Conservation (phyloP, 495 filamentous ascomycete species). For the Lentithecium fluviatile region DNA sequence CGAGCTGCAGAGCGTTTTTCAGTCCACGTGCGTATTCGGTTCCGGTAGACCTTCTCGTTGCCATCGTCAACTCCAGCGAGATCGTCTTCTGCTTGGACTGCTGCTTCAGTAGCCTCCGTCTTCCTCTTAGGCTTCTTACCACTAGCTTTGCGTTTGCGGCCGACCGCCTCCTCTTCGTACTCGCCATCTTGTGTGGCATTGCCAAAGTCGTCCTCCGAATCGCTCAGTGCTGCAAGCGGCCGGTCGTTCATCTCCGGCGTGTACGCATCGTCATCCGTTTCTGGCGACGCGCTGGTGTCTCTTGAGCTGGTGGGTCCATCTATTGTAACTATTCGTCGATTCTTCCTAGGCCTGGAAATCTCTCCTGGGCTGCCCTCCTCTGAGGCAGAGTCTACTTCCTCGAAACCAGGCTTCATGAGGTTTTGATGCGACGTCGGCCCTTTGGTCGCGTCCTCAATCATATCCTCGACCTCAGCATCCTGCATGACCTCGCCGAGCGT, state of each 20-base stretch:
- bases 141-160: constrained; percentile 33
- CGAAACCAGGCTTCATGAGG: constrained; percentile 76
- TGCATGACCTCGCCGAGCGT: constrained; percentile 70
- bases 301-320: not conserved
- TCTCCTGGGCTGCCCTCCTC: not conserved
- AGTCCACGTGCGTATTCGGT: constrained; percentile 73
- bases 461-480: constrained; percentile 62
- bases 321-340: constrained; percentile 33
- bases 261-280: constrained; percentile 38
- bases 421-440: constrained; percentile 70
- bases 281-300: constrained; percentile 11
- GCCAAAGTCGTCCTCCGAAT: constrained; percentile 39
- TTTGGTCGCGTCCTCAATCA: constrained; percentile 21
- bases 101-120: not conserved
- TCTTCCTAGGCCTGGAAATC: constrained; percentile 45
- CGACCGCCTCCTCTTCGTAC: constrained; percentile 44
- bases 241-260: constrained; percentile 34
- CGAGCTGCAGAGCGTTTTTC: constrained; percentile 66
- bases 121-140: constrained; percentile 45
- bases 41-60: constrained; percentile 79
- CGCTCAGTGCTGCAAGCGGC: constrained; percentile 31
- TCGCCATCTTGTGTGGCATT: constrained; percentile 50
- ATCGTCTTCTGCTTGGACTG: constrained; percentile 52
- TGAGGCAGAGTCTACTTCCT: constrained; percentile 48
- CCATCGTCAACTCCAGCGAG: constrained; percentile 84